Evolutionary conservation across 2,329 filamentous ascomycete genomes (phyloP), one percentile per base, ranked within the genome.

Genomic region (Blastomyces silverae): DNA sequence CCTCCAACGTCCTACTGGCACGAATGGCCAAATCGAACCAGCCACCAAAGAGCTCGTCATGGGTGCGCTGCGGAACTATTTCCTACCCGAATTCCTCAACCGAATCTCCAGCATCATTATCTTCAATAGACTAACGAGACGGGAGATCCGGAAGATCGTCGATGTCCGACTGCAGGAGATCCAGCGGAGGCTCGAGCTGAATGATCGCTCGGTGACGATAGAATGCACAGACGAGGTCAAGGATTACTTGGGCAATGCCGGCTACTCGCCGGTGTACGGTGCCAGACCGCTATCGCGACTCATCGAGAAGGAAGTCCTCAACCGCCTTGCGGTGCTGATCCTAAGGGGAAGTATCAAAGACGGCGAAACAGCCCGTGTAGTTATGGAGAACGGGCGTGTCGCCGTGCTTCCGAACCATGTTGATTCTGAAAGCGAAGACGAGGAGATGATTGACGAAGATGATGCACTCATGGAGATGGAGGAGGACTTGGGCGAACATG

Each of bases 1-100:
- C 76, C 88, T 99, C n/a, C 81, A 90, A 50, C 89, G 92, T 28
- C 89, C 90, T 20, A 87, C 88, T 64, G 85, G 85, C 62, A 86
- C 88, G 62, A 90, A 95, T 71, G 93, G 93, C 71, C 87, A 83
- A 73, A 94, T 99, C 70, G 94, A 99, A 71, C 83, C 87, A 0
- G 87, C 89, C 1, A 97, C 92, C 0, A 85, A 85, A 67, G 92
- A 97, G 74, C 82, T 97, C 67, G 93, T 99, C 73, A 95, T 94
- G 88, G 89, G 86, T 63, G 87, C 92, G 4, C 84, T 99, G 48
- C 89, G 93, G 73, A 91, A 91, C 82, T 97, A 96, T 82, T 99
- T 99, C 86, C 83, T 99, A 1, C 94, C 94, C 42, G 94, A 99
- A 74, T 99, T 99, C 83, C 87, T 99, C 69, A 99, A 99, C 84